phyloP scores from a whole-genome alignment of 208 protist species.

The Crithidia thermophila region DNA sequence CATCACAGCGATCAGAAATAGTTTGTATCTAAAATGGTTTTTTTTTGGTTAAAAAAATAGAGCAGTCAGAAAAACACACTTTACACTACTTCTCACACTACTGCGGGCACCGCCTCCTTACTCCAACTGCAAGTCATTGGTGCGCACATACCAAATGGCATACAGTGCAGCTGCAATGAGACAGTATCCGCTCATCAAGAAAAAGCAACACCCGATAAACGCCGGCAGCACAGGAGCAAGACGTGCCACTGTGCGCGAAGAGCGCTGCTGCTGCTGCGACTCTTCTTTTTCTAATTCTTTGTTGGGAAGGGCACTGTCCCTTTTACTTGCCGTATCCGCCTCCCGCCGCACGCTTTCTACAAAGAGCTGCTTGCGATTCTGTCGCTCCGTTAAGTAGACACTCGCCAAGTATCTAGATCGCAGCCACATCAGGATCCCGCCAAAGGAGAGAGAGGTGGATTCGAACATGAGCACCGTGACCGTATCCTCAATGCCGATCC shows the following conservation, averaged over 20 bases:
- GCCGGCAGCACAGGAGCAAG: slow-evolving; percentile 41
- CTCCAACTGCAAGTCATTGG: background rate
- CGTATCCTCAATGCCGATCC: slow-evolving; percentile 5
- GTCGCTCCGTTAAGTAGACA: slow-evolving; percentile 44
- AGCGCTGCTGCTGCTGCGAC: background rate
- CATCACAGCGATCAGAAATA: too few relatives aligned
- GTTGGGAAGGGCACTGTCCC: too few relatives aligned
- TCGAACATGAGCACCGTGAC: slow-evolving; percentile 33
- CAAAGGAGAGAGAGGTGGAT: slow-evolving; percentile 33
- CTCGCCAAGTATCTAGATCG: slow-evolving; percentile 47
- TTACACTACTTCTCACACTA: background rate
- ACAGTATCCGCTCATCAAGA: slow-evolving; percentile 25
- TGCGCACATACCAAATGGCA: slow-evolving; percentile 27
- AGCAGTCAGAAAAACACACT: too few relatives aligned
- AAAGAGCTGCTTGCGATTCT: slow-evolving; percentile 18
- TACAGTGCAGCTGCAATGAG: slow-evolving; percentile 28
- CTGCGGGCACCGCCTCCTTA: too few relatives aligned
- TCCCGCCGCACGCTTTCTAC: slow-evolving; percentile 1
- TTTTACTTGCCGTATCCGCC: too few relatives aligned
- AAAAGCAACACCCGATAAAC: slow-evolving; percentile 38
- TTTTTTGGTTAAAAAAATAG: background rate
- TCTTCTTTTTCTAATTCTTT: too few relatives aligned
- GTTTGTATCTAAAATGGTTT: too few relatives aligned
- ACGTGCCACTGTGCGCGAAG: slow-evolving; percentile 42
- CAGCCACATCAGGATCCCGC: slow-evolving; percentile 49